A percentile compares a stretch with the other conserved stretches of the same genome.
Evolutionary conservation across 345 rosid genomes (phyloP).

Genomic region (Heritiera littoralis): DNA sequence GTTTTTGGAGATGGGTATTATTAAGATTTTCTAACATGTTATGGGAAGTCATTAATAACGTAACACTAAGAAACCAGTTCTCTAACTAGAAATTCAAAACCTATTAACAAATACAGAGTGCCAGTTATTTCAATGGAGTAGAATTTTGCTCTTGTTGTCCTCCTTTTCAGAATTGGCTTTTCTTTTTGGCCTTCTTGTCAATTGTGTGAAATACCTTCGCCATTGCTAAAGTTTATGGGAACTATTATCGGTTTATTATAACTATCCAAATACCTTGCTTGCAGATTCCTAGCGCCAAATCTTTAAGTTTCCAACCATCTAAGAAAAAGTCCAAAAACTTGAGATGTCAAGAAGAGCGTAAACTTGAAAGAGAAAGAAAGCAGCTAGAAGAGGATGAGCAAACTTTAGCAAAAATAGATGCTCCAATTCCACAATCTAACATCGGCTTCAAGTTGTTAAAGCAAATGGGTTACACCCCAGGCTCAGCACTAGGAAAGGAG

Average conservation of each 20-base stretch:
- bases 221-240: not conserved
- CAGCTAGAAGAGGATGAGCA: conserved; percentile 77
- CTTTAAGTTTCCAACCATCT: conserved; percentile 40
- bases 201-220: not conserved
- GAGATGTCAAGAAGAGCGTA: conserved; percentile 74
- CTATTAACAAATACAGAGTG: not conserved
- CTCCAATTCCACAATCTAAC: no score
- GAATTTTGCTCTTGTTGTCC: no score
- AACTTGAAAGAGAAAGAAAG: conserved; percentile 69
- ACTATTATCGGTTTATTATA: not conserved
- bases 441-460: conserved; percentile 30
- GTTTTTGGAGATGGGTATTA: not conserved
- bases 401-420: conserved; percentile 47
- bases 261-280: conserved; percentile 24
- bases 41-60: not conserved
- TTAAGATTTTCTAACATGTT: not conserved
- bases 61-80: not conserved
- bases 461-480: conserved; percentile 96
- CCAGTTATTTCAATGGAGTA: no score
- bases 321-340: conserved; percentile 65
- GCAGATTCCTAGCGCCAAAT: conserved; percentile 41
- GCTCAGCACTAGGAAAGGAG: conserved; percentile 80
- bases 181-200: not conserved
- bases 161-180: not conserved
- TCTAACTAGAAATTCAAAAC: not conserved